Percentiles rank a stretch among this genome's conserved stretches.
These are phyloP conservation scores for Botrytis porri DNA, from an alignment of 2,329 filamentous ascomycete species.

Conservation along the genomic window DNA sequence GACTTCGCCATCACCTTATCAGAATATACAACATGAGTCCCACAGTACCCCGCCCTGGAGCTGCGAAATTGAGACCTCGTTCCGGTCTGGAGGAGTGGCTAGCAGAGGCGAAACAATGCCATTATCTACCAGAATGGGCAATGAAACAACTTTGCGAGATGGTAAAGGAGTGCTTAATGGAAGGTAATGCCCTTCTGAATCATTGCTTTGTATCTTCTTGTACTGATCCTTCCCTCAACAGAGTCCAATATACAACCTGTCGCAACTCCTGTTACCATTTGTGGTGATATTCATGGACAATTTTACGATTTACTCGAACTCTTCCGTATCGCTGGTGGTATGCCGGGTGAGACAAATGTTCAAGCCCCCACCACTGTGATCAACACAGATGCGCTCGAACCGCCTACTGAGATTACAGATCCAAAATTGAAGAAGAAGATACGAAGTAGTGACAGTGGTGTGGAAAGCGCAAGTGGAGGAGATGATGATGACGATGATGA, in stretches of 20 bases:
- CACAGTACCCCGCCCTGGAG: slow-evolving; percentile 72
- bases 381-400: slow-evolving; percentile 87
- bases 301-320: slow-evolving; percentile 98
- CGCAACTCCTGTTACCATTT: slow-evolving; percentile 91
- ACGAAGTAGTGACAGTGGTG: slow-evolving; percentile 53
- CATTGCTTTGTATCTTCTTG: not conserved
- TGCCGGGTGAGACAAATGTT: slow-evolving; percentile 78
- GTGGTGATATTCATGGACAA: slow-evolving; percentile 97
- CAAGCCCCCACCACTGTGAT: slow-evolving; percentile 73
- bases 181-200: slow-evolving; percentile 58
- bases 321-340: slow-evolving; percentile 92
- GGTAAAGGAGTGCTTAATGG: slow-evolving; percentile 98
- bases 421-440: slow-evolving; percentile 85
- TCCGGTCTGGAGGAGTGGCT: slow-evolving; percentile 95
- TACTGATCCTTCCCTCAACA: slow-evolving; percentile 41
- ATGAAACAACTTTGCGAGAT: slow-evolving; percentile 99
- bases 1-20: not conserved
- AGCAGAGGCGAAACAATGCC: slow-evolving; percentile 93
- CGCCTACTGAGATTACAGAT: slow-evolving; percentile 82
- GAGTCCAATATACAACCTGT: slow-evolving; percentile 99
- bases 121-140: slow-evolving; percentile 89
- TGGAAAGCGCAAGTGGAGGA: slow-evolving; percentile 48
- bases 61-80: slow-evolving; percentile 77
- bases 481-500: slow-evolving; percentile 51
- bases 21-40: slow-evolving; percentile 20